phyloP scores from a whole-genome alignment of 2,329 filamentous ascomycete species.

The Coleophoma crateriformis region DNA sequence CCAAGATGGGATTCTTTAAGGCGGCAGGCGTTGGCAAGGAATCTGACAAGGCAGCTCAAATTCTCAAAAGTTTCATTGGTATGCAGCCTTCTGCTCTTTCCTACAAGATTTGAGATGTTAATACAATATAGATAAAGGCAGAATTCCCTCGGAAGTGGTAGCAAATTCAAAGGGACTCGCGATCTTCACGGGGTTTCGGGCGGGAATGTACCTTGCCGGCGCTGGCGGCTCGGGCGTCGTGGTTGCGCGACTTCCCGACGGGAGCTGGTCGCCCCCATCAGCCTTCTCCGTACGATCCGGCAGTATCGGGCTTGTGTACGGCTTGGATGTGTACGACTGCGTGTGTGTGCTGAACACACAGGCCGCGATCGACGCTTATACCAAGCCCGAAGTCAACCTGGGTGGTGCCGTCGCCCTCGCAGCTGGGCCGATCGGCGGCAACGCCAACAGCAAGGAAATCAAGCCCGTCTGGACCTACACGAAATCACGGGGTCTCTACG shows the following conservation, averaged over 20 bases:
- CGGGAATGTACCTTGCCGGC: constrained; percentile 32
- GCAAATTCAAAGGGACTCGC: constrained; percentile 47
- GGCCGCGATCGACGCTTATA: constrained; percentile 72
- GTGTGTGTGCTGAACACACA: constrained; percentile 80
- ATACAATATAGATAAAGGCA: no score
- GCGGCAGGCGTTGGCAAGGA: no score
- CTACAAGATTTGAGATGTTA: no score
- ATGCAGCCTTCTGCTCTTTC: no score
- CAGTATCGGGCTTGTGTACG: constrained; percentile 73
- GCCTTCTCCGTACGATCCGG: constrained; percentile 79
- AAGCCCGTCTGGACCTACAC: constrained; percentile 56
- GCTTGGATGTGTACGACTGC: constrained; percentile 84
- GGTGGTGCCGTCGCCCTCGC: constrained; percentile 74
- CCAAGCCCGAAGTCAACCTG: constrained; percentile 66
- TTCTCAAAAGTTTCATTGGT: no score
- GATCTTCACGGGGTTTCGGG: constrained; percentile 67
- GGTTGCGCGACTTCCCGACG: constrained; percentile 55
- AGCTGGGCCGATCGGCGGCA: constrained; percentile 51
- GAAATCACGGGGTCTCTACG: constrained; percentile 61
- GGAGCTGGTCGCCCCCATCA: constrained; percentile 73
- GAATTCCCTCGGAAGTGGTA: no score
- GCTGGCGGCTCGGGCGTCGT: constrained; percentile 62
- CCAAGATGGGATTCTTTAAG: no score
- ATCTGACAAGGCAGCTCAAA: no score
- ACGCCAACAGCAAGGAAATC: constrained; percentile 19